Base-by-base conservation (phyloP, 2,329 filamentous ascomycete genomes). In the Berkeleyomyces basicola region DNA sequence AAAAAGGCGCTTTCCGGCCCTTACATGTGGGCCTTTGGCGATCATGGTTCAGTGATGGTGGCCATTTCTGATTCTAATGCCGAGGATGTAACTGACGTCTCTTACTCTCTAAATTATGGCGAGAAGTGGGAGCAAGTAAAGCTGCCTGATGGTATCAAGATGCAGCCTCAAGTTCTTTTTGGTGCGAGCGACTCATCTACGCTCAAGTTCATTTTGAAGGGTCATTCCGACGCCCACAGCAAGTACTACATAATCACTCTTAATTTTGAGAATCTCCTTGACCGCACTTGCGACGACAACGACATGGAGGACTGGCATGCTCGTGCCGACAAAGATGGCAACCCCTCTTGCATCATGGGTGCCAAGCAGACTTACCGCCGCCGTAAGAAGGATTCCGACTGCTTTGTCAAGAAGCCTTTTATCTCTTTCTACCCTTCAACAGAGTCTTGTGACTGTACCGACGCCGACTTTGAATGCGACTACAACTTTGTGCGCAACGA, bases 1-100 rank as follows among this genome's bases (percentile, higher is more conserved):
- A 82, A 78, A 44, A 77, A 84, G 70, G 82, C 85, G 0, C 79
- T 88, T 4, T 78, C 90, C 14, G 88, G 89, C 23, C 87, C 91
- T 10, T 90, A 97, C 75, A 93, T 95, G 72, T 99, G 95, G 73
- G 91, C 96, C 70, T 95, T 97, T 71, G 93, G 93, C 61, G 92
- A 96, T 68, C 87, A 95, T 67, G 93, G 93, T 1, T 90, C 90
- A 14, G 82, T 99, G 23, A 77, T 99, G 39, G 80, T 97, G 39
- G 93, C 93, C 3, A 78, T 97, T 44, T 79, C 82, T 66, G 88
- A 96, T 68, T 88, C 86, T 0, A 75, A 83, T 44, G 75, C 84
- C 63, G 77, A 86, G 63, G 79, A 82, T 65, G 70, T 82, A 16
- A 73, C 75, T 42, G 78, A 84, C 66, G 72, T 86, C 59, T 77